A percentile compares a stretch with the other conserved stretches of the same genome.
Conservation (phyloP, 352 stramenopile species). For the Phytophthora tubulina region DNA sequence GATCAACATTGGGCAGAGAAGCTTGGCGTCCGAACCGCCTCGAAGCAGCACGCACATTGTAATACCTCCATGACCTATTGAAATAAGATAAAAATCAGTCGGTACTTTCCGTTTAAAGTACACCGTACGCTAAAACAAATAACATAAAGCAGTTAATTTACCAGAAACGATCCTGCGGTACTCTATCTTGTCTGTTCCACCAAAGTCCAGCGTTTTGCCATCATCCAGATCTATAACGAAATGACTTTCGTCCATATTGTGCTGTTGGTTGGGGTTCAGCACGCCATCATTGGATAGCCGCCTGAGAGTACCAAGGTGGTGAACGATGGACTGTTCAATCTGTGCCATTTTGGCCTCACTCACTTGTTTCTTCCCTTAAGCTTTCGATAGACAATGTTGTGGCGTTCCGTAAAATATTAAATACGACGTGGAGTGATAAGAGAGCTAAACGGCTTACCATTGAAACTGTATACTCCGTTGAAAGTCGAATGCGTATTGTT, state of each 20-base stretch:
- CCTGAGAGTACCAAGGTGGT: constrained; percentile 5
- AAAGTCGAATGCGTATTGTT: background rate
- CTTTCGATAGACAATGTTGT: constrained; percentile 19
- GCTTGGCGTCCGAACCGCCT: background rate
- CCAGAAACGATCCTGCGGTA: constrained; percentile 24
- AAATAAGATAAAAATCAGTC: background rate
- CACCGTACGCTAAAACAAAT: too few relatives aligned
- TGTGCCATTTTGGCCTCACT: constrained; percentile 10
- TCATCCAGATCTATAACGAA: constrained; percentile 29
- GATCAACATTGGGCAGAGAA: constrained; percentile 14
- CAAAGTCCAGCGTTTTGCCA: constrained; percentile 17
- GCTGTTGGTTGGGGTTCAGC: constrained; percentile 6
- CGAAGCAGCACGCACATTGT: constrained; percentile 24
- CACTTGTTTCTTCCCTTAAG: constrained; percentile 18
- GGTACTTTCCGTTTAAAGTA: too few relatives aligned
- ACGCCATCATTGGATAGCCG: constrained; percentile 7
- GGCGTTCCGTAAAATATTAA: constrained; percentile 14
- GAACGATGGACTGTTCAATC: constrained; percentile 15
- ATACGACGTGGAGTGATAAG: background rate
- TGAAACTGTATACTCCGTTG: background rate
- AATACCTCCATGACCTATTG: constrained; percentile 22
- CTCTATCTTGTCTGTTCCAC: background rate
- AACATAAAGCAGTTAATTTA: too few relatives aligned
- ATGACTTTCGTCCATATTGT: constrained; percentile 23
- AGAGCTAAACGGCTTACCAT: background rate